Percentiles rank a stretch among this genome's conserved stretches.
Conservation (phyloP, 805 yeast genomes). For the Ogataea nonfermentans region DNA sequence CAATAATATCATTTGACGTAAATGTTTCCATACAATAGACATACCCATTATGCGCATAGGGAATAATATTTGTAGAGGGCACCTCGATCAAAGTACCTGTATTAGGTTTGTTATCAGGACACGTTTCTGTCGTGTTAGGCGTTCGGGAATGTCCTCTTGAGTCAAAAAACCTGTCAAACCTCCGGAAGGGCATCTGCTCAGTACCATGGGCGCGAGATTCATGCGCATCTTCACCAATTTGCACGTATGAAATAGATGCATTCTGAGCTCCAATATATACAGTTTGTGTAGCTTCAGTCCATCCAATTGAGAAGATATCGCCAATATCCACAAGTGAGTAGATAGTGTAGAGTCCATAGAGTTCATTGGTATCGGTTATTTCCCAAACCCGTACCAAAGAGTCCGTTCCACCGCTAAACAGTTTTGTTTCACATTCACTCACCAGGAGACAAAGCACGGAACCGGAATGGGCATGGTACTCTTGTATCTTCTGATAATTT, state of each 20-base stretch:
- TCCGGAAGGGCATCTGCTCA: constrained; percentile 53
- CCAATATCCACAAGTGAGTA: constrained; percentile 89
- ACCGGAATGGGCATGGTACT: constrained; percentile 62
- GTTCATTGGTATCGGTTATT: constrained; percentile 36
- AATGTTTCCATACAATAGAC: constrained; percentile 63
- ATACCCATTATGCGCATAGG: constrained; percentile 91
- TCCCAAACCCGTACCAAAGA: constrained; percentile 88
- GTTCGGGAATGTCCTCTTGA: constrained; percentile 53
- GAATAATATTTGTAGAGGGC: constrained; percentile 59
- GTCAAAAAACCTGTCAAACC: constrained; percentile 85
- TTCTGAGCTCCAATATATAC: constrained; percentile 89
- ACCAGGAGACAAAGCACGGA: constrained; percentile 70
- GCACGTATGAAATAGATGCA: constrained; percentile 79
- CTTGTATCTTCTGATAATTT: constrained; percentile 56
- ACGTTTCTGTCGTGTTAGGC: constrained; percentile 3
- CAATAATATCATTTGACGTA: constrained; percentile 23
- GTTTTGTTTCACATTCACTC: constrained; percentile 50
- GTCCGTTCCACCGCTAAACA: constrained; percentile 88
- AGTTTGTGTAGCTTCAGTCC: constrained; percentile 57
- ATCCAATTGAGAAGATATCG: constrained; percentile 81
- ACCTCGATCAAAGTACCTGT: constrained; percentile 55
- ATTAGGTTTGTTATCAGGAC: constrained; percentile 18
- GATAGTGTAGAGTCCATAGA: constrained; percentile 55
- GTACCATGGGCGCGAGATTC: constrained; percentile 27
- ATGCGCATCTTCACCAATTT: constrained; percentile 27